Evolutionary conservation across 371 early-diverging fungal genomes (phyloP).

Genomic region (Syncephalastrum racemosum): DNA sequence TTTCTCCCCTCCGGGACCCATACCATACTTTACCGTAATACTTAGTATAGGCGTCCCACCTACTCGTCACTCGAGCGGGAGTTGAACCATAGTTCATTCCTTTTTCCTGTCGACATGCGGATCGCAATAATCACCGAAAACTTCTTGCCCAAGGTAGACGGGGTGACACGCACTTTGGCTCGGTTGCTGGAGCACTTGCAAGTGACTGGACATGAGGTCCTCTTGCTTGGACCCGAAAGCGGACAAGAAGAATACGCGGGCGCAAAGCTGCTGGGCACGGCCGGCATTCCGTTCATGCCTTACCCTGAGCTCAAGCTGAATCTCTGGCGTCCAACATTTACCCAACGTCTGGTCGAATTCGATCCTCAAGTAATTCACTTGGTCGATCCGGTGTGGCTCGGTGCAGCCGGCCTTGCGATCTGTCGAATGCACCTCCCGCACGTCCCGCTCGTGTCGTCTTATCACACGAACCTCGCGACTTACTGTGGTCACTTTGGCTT

Average conservation of each 20-base stretch:
- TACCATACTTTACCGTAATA: too few species aligned
- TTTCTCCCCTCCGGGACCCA: too few species aligned
- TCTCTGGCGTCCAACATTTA: constrained; percentile 45
- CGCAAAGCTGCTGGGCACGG: constrained; percentile 42
- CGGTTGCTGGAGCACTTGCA: constrained; percentile 42
- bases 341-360: constrained; percentile 33
- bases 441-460: constrained; percentile 47
- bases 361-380: constrained; percentile 50
- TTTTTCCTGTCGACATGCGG: constrained; percentile 25
- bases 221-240: constrained; percentile 48
- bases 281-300: constrained; percentile 42
- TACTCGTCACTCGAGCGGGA: too few species aligned
- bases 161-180: constrained; percentile 48
- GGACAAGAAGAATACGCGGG: constrained; percentile 36
- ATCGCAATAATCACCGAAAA: constrained; percentile 53
- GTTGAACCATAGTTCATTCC: background rate
- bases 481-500: constrained; percentile 50
- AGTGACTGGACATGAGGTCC: constrained; percentile 30
- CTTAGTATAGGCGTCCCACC: too few species aligned
- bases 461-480: constrained; percentile 50
- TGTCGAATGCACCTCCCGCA: constrained; percentile 21
- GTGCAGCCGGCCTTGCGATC: constrained; percentile 32
- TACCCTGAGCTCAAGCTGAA: constrained; percentile 54
- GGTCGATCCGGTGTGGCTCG: constrained; percentile 51
- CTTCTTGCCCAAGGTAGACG: constrained; percentile 53